These are phyloP conservation scores for Vigna angularis DNA, from an alignment of 306 rosid genomes.

Conservation along the genomic window DNA sequence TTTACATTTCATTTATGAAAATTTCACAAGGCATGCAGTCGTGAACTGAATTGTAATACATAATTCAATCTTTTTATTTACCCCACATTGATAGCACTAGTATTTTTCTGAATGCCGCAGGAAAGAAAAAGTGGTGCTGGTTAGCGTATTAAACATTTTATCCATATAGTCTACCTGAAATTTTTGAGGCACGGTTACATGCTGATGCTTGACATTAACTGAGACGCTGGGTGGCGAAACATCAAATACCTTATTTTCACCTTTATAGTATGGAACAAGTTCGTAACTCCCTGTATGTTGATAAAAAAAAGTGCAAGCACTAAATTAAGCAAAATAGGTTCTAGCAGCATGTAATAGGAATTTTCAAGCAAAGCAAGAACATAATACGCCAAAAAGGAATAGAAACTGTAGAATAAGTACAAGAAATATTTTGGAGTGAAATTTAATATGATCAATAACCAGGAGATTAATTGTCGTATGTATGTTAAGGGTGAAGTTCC, in stretches of 20 bases:
- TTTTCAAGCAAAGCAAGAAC: slow-evolving; percentile 38
- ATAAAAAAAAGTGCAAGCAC: slow-evolving; percentile 41
- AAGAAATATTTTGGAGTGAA: slow-evolving; percentile 7
- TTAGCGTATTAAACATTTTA: slow-evolving; percentile 15
- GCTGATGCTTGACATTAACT: slow-evolving; percentile 82
- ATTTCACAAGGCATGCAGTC: slow-evolving; percentile 15
- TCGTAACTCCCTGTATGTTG: slow-evolving; percentile 73
- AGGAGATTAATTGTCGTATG: slow-evolving; percentile 15
- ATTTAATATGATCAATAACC: slow-evolving; percentile 27
- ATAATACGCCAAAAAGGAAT: slow-evolving; percentile 35
- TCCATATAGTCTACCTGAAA: slow-evolving; percentile 75
- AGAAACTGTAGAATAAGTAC: slow-evolving; percentile 17
- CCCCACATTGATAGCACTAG: slow-evolving; percentile 1
- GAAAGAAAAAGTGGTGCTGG: slow-evolving; percentile 33
- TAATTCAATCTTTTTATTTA: neutral
- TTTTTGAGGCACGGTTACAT: slow-evolving; percentile 75
- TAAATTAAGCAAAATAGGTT: slow-evolving; percentile 36
- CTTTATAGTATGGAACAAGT: slow-evolving; percentile 95
- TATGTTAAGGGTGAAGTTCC: slow-evolving; percentile 15
- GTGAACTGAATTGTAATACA: neutral
- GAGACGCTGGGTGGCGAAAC: slow-evolving; percentile 84
- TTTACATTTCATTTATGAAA: slow-evolving; percentile 21
- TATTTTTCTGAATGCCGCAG: slow-evolving; percentile 29
- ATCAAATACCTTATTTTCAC: slow-evolving; percentile 95
- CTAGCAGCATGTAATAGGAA: slow-evolving; percentile 39